These are phyloP conservation scores for Hexamita inflata DNA, from an alignment of 208 protist genomes.

Conservation along the genomic window DNA sequence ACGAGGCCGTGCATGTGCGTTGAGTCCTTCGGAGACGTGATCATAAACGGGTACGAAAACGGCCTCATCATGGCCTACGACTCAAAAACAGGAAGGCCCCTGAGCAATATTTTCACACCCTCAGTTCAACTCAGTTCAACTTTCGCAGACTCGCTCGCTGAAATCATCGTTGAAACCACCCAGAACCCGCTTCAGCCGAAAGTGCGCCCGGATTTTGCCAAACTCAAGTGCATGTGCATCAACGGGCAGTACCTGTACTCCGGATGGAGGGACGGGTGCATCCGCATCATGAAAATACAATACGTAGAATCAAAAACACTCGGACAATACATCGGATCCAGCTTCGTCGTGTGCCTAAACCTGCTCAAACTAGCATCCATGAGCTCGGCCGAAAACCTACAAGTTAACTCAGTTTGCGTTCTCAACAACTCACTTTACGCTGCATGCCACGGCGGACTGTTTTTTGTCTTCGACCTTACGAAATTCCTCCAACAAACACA, in stretches of 20 bases:
- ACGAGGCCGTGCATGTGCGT: neutral
- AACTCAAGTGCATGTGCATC: neutral
- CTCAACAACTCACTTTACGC: neutral
- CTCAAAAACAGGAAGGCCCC: neutral
- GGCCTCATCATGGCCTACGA: neutral
- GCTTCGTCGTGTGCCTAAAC: neutral
- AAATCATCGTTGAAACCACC: neutral
- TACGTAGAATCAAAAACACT: neutral
- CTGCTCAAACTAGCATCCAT: neutral
- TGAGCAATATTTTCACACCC: neutral
- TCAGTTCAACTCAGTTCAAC: neutral
- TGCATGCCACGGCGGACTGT: neutral
- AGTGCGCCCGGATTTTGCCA: neutral
- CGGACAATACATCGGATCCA: neutral
- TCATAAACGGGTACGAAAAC: neutral
- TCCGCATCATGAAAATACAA: neutral
- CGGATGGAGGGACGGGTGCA: neutral
- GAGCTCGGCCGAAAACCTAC: neutral
- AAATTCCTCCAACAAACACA: neutral
- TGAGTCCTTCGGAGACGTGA: neutral
- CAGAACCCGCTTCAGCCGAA: neutral
- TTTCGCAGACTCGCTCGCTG: neutral
- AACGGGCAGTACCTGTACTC: neutral
- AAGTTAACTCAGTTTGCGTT: neutral
- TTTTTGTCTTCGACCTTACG: neutral